Base-by-base conservation (phyloP, 1,284 basidiomycete genomes). In the Apiotrichum porosum region DNA sequence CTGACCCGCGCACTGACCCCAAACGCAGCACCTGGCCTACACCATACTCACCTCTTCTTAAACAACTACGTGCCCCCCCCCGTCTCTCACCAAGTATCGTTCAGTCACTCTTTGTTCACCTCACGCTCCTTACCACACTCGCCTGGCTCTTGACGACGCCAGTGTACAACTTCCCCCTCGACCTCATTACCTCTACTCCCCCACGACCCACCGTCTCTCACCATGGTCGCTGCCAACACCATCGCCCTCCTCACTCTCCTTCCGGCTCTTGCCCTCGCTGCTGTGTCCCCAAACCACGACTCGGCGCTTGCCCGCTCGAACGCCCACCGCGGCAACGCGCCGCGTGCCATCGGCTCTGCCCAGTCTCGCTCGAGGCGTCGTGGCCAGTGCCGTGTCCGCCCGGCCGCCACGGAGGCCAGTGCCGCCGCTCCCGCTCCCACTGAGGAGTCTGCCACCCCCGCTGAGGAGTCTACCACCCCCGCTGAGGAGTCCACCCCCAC, bases 141-240 rank as follows among this genome's bases (percentile, higher is more conserved):
- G 24, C 30, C n/a, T 37, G n/a, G 38, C 26, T 40, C 38, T 40
- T 21, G 38, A 40, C 38, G 24, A 39, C 38, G 38, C 38, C n/a
- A 40, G 17, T n/a, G 1, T n/a, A 10, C 9, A n/a, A 6, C 38
- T 28, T 28, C 38, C 3, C 2, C n/a, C 38, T 6, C 17, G 6
- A 1, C 5, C 17, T 5, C 18, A n/a, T 12, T 13, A 4, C 17
- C 15, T 6, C 36, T n/a, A 12, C 37, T 9, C 4, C 10, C 19
- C 4, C 21, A 22, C 4, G n/a, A 9, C 21, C 8, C 22, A 17
- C 36, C 22, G 19, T 17, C 22, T 9, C 17, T 13, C 28, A 49
- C 42, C n/a, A 66, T 66, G 63, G 54, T 63, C 42, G 51, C 62
- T 35, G 38, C 56, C 38, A 51, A 58, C 42, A 19, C 59, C 48